Evolutionary conservation across 352 stramenopile species (phyloP).

Genomic region (Globisporangium canariense): DNA sequence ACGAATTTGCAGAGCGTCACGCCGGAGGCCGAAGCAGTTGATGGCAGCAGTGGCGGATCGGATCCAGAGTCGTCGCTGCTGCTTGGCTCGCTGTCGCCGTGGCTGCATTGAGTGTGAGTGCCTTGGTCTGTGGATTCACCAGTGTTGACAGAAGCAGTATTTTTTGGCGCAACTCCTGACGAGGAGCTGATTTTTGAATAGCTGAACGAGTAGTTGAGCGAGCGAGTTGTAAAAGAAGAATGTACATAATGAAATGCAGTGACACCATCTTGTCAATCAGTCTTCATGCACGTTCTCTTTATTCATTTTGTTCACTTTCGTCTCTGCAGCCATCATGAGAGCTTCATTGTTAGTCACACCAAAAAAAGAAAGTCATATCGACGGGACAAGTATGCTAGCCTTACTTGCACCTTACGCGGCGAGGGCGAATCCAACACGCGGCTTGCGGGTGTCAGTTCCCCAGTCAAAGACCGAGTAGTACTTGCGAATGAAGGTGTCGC

Average conservation of each 20-base stretch:
- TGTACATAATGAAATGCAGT: too few relatives aligned
- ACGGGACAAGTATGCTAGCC: too few relatives aligned
- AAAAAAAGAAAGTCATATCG: too few relatives aligned
- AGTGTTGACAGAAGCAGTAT: slow-evolving; percentile 10
- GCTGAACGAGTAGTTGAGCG: too few relatives aligned
- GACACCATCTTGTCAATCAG: too few relatives aligned
- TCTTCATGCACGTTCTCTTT: too few relatives aligned
- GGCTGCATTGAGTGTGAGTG: slow-evolving; percentile 39
- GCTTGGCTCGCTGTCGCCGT: slow-evolving; percentile 53
- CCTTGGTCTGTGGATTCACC: background rate
- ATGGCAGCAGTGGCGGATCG: slow-evolving; percentile 8
- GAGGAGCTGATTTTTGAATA: too few relatives aligned
- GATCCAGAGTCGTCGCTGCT: slow-evolving; percentile 15
- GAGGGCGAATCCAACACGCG: slow-evolving; percentile 75
- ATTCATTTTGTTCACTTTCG: too few relatives aligned
- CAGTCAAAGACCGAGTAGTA: slow-evolving; percentile 92
- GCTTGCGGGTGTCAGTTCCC: slow-evolving; percentile 39
- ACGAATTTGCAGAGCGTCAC: slow-evolving; percentile 9
- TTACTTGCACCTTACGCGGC: slow-evolving; percentile 25
- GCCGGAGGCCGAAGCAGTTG: slow-evolving; percentile 8
- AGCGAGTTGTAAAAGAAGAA: too few relatives aligned
- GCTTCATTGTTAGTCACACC: too few relatives aligned
- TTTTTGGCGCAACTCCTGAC: background rate
- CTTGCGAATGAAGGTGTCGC: slow-evolving; percentile 92
- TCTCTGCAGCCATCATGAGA: too few relatives aligned